Evolutionary conservation across 1,139 yeast genomes (phyloP), one percentile per base, ranked within the genome.

Genomic region (Hansenula lynferdii): DNA sequence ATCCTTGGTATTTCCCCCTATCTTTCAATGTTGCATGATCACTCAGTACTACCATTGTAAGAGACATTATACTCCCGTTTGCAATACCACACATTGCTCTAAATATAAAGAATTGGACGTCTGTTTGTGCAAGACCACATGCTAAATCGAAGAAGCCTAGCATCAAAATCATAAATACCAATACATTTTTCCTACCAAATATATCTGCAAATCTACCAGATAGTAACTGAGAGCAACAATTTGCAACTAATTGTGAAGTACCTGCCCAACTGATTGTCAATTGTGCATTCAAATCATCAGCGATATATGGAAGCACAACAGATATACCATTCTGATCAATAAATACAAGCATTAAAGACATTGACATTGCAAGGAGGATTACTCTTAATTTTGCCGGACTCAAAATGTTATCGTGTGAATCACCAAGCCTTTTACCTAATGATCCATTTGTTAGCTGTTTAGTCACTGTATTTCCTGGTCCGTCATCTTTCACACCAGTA

Each of bases 211-310:
- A 51, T 15, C 68, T 54, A 3, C 72, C 72, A 38, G 48, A 7
- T 69, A 73, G 42, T 58, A 70, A 17, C 61, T 54, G 11, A 65
- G 67, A 67, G 19, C 64, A 68, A 6, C 70, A 18, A 40, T 67
- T 68, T 14, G 72, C 68, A 34, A 70, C 61, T 32, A 69, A 55
- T 8, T 69, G 62, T 4, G 74, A 60, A 0, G 73, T 64, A n/a
- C 71, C 71, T 1, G 67, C 67, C 75, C 75, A 70, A 43, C 64
- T 65, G 34, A 67, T 65, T 4, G 70, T 58, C 15, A 56, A 51
- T 18, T 62, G 53, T 1, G 70, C 60, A 30, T 42, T 35, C 25
- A 69, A 51, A 28, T 63, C 68, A 15, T 56, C 42, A 0, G 64
- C 67, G n/a, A 69, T 41, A 15, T 35, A 35, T 14, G 40, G 42